Base-by-base conservation (phyloP, 139 green algal genomes). In the Tetraselmis striata region DNA sequence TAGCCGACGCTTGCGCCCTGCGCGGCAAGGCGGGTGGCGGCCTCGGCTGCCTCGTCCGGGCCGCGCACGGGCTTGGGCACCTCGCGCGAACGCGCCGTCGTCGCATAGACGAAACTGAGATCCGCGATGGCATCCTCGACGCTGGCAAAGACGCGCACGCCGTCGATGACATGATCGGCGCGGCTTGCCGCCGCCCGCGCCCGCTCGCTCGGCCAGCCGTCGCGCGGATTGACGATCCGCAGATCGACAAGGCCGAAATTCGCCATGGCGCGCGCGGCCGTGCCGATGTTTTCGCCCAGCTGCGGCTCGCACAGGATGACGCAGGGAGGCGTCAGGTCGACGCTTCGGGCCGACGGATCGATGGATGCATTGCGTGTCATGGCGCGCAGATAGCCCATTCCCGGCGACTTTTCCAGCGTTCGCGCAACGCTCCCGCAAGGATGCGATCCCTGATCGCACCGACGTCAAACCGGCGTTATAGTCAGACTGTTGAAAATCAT, bases 211-310 rank as follows among this genome's bases (percentile, higher is more conserved):
- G 82, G 82, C 76, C 76, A 85, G 26, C 82, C 82, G 27, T 85
- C 82, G 0, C 77, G 82, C 2, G 82, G 82, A 22, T 2, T 26
- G 0, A 85, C 82, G 11, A 85, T 27, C 0, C 82, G 82, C 59
- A 85, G 31, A 76, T 85, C 78, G 5, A 0, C 11, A 5, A 85
- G 27, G 0, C 82, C 82, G 18, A 85, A 80, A 28, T 85, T 85
- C 59, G 79, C 79, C 77, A 85, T 79, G 11, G 77, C 82, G 2
- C 82, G 77, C 0, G 77, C 77, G 0, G 82, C 82, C 0, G 82
- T 27, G 24, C 82, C 82, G 31, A 85, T 85, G 82, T 85, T 85
- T 28, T 82, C 82, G 0, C 77, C 77, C 1, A 85, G 77, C 27
- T 82, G 77, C 0, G 82, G 82, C 28, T 85, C 82, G 1, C 82